Percentiles rank a stretch among this genome's conserved stretches.
phyloP scores from a whole-genome alignment of 2,329 filamentous ascomycete species.

The Madurella mycetomatis region DNA sequence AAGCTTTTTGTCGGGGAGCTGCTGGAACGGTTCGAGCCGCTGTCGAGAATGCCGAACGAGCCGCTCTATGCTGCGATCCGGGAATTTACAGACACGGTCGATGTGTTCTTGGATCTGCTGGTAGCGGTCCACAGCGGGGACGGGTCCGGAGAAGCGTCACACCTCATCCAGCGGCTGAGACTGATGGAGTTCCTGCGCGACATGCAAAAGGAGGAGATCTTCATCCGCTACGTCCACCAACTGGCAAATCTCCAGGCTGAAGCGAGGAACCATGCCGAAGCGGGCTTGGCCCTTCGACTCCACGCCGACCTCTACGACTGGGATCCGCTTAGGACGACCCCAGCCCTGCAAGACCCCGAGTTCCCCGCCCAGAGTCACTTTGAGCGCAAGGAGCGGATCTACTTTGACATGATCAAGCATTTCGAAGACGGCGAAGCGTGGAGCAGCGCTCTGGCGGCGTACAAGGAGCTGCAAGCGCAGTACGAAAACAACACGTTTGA shows the following conservation, averaged over 20 bases:
- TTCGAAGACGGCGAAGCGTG: conserved; percentile 94
- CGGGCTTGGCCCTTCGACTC: conserved; percentile 79
- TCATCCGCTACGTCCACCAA: conserved; percentile 92
- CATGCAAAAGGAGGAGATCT: conserved; percentile 96
- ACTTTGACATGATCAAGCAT: conserved; percentile 90
- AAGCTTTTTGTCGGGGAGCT: conserved; percentile 90
- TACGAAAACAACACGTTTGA: conserved; percentile 89
- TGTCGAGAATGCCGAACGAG: conserved; percentile 64
- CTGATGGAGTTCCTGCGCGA: conserved; percentile 96
- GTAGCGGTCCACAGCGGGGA: conserved; percentile 83
- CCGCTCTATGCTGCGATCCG: conserved; percentile 71
- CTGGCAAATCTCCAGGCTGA: conserved; percentile 73
- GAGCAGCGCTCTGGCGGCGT: conserved; percentile 81
- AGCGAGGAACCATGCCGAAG: conserved; percentile 76
- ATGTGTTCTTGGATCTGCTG: conserved; percentile 85
- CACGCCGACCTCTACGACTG: conserved; percentile 92
- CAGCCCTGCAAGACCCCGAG: conserved; percentile 65
- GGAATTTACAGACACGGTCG: conserved; percentile 76
- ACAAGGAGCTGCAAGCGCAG: conserved; percentile 85
- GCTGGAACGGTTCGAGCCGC: conserved; percentile 70
- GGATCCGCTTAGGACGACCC: conserved; percentile 66
- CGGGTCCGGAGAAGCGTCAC: conserved; percentile 66
- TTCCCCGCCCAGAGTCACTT: conserved; percentile 83
- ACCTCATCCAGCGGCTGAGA: conserved; percentile 81
- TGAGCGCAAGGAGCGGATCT: conserved; percentile 86